A percentile compares a stretch with the other conserved stretches of the same genome.
Evolutionary conservation across 768 basidiomycete species (phyloP).

Genomic region (Psilocybe tampanensis): DNA sequence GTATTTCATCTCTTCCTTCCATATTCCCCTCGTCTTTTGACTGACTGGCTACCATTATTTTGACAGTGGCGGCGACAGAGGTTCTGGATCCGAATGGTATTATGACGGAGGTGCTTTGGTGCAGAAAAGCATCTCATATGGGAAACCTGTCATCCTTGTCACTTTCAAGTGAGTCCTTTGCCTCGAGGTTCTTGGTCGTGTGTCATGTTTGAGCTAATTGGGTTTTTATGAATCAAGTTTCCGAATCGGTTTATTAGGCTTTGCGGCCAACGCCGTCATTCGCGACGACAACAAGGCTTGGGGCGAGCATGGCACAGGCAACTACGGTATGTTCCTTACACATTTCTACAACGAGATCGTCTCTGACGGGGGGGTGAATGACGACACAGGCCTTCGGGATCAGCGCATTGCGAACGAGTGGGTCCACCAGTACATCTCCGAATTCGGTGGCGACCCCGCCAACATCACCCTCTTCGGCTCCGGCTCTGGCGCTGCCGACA

Average conservation of each 20-base stretch:
- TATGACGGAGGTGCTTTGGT: constrained; percentile 77
- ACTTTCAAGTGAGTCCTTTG: constrained; percentile 66
- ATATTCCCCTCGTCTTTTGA: constrained; percentile 8
- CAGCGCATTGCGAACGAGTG: constrained; percentile 67
- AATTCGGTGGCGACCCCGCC: constrained; percentile 70
- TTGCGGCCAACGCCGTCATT: constrained; percentile 66
- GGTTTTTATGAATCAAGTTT: constrained; percentile 48
- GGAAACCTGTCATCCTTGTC: constrained; percentile 71
- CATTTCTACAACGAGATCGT: not conserved
- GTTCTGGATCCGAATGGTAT: constrained; percentile 76
- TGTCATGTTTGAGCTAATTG: not conserved
- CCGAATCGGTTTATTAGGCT: constrained; percentile 77
- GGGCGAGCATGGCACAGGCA: constrained; percentile 74
- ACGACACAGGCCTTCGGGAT: constrained; percentile 55
- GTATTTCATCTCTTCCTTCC: constrained; percentile 39
- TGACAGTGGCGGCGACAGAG: constrained; percentile 68
- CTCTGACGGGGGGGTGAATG: constrained; percentile 3
- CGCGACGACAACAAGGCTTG: constrained; percentile 65
- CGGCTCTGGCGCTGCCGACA: constrained; percentile 58
- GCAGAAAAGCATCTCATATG: constrained; percentile 59
- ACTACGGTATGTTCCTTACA: constrained; percentile 57
- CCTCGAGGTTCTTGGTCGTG: not conserved
- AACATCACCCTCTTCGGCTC: constrained; percentile 56
- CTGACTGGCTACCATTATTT: constrained; percentile 3
- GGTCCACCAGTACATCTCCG: constrained; percentile 58